phyloP scores from a whole-genome alignment of 805 yeast genomes.

The Monosporozyma solicola region DNA sequence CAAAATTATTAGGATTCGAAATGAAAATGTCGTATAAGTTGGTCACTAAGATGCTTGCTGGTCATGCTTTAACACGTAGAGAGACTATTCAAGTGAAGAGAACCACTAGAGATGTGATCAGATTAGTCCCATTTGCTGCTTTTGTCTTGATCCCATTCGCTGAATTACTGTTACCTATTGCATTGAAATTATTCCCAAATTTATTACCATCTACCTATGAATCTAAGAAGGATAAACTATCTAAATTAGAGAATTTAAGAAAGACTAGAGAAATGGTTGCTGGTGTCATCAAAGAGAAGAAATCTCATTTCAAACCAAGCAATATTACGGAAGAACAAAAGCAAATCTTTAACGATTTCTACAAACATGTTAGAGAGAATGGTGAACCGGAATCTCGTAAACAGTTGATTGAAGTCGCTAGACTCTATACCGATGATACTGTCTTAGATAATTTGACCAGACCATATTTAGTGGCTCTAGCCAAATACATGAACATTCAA shows the following conservation, averaged over 20 bases:
- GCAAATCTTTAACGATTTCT: conserved; percentile 69
- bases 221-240: conserved; percentile 49
- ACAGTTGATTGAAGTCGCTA: conserved; percentile 73
- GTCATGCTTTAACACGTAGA: conserved; percentile 85
- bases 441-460: conserved; percentile 88
- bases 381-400: conserved; percentile 57
- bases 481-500: conserved; percentile 80
- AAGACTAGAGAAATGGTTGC: conserved; percentile 58
- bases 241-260: conserved; percentile 47
- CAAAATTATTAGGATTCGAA: conserved; percentile 87
- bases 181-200: conserved; percentile 88
- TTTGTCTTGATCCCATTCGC: conserved; percentile 91
- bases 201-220: conserved; percentile 89
- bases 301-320: conserved; percentile 60
- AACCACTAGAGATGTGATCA: conserved; percentile 74
- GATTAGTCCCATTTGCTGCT: conserved; percentile 88
- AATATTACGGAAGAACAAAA: conserved; percentile 63
- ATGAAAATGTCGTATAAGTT: conserved; percentile 75
- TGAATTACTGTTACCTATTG: conserved; percentile 80
- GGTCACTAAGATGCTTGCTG: conserved; percentile 72
- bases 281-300: conserved; percentile 54
- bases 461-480: conserved; percentile 85
- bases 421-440: conserved; percentile 85
- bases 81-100: conserved; percentile 82
- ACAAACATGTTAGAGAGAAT: conserved; percentile 56